Percentiles rank a stretch among this genome's conserved stretches.
Evolutionary conservation across 176 grass and related monocot genomes (phyloP).

Genomic region (Cocos nucifera): DNA sequence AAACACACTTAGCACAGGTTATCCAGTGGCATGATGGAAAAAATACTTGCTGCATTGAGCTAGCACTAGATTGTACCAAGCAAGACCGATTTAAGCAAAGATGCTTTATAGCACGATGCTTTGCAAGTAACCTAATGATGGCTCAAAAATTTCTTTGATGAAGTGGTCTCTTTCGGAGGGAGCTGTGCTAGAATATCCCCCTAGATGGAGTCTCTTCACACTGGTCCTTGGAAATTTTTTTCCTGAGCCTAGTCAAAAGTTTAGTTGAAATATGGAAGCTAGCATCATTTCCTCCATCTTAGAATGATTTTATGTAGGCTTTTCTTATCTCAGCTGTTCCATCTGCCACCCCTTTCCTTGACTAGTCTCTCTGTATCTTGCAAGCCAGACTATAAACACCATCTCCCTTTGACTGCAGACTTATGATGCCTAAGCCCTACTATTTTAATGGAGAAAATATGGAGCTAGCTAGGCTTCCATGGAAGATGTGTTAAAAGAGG

Average conservation of each 20-base stretch:
- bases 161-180: too few species aligned
- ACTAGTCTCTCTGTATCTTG: slow-evolving; percentile 12
- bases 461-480: slow-evolving; percentile 5
- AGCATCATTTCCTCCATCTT: slow-evolving; percentile 2
- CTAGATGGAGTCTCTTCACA: too few species aligned
- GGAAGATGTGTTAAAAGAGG: slow-evolving; percentile 5
- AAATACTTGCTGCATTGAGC: too few species aligned
- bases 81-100: too few species aligned
- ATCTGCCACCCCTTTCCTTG: slow-evolving; percentile 7
- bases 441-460: slow-evolving; percentile 12
- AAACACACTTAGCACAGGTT: too few species aligned
- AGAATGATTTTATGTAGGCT: background rate
- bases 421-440: slow-evolving; percentile 1
- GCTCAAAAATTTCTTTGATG: too few species aligned
- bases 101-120: too few species aligned
- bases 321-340: background rate
- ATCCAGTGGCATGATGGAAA: too few species aligned
- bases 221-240: too few species aligned
- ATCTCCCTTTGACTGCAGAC: slow-evolving; percentile 16
- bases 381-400: slow-evolving; percentile 16
- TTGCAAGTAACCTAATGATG: too few species aligned
- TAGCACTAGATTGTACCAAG: too few species aligned
- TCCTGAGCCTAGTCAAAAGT: background rate
- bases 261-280: background rate
- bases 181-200: too few species aligned